These are phyloP conservation scores for Suillus placidus DNA, from an alignment of 768 basidiomycete genomes.

Conservation along the genomic window DNA sequence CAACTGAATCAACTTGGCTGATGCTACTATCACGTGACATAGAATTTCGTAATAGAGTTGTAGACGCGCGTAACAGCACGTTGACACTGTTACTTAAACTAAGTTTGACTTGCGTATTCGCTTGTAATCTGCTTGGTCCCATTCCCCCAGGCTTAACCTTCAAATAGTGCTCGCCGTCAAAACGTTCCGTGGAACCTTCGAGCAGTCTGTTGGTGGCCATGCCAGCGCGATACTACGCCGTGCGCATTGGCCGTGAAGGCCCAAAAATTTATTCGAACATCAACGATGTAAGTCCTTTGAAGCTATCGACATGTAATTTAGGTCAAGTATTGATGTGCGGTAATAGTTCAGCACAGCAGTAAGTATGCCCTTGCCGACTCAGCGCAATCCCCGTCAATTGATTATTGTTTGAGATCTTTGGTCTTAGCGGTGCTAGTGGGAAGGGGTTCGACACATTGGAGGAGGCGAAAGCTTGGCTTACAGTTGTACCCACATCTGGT, in stretches of 20 bases:
- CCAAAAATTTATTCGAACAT: conserved; percentile 34
- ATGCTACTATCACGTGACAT: not conserved
- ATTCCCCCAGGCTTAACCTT: not conserved
- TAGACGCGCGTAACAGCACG: not conserved
- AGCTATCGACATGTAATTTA: not conserved
- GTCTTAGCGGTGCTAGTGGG: conserved; percentile 35
- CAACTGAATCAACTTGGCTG: too few relatives aligned
- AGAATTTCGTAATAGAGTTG: not conserved
- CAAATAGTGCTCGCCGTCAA: not conserved
- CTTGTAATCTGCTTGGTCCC: not conserved
- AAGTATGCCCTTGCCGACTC: conserved; percentile 9
- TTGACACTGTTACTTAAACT: not conserved
- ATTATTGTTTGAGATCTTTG: conserved; percentile 23
- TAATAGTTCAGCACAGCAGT: conserved; percentile 29
- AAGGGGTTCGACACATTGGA: conserved; percentile 34
- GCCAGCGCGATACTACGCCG: conserved; percentile 35
- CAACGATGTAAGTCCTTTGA: conserved; percentile 25
- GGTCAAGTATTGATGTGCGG: not conserved
- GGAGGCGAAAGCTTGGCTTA: conserved; percentile 32
- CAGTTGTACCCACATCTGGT: conserved; percentile 16
- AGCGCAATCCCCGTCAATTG: not conserved
- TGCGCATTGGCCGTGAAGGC: conserved; percentile 37
- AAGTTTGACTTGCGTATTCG: not conserved
- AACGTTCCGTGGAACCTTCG: not conserved
- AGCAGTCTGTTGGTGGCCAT: not conserved